Evolutionary conservation across 148 eudicot genomes (phyloP).

Genomic region (Gaultheria prostrata): DNA sequence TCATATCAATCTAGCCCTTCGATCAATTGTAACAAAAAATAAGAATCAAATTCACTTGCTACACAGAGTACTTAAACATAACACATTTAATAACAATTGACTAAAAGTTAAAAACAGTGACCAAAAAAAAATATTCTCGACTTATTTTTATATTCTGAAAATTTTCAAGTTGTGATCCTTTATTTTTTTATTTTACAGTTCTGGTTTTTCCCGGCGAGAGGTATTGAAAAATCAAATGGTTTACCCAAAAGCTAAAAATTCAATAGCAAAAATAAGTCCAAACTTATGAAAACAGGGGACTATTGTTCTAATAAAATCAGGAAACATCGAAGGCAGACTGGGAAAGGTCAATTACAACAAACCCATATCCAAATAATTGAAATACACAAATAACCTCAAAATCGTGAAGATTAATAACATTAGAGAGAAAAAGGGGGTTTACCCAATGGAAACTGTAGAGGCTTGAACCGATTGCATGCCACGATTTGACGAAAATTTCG

Average conservation of each 20-base stretch:
- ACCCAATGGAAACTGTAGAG: constrained; percentile 37
- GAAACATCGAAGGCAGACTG: not conserved
- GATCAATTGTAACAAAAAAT: not conserved
- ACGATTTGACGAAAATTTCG: constrained; percentile 17
- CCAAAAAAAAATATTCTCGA: not conserved
- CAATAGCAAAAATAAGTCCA: not conserved
- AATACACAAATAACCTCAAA: not conserved
- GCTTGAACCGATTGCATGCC: constrained; percentile 31
- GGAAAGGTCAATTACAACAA: not conserved
- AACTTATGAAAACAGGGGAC: not conserved
- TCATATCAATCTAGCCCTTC: not conserved
- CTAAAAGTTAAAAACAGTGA: not conserved
- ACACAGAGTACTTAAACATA: not conserved
- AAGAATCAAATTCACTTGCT: not conserved
- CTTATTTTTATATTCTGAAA: not conserved
- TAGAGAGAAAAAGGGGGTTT: not conserved
- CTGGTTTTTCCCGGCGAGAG: no score
- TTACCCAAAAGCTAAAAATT: not conserved
- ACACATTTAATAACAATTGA: not conserved
- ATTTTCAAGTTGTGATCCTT: not conserved
- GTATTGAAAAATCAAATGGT: no score
- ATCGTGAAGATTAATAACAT: not conserved
- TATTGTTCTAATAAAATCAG: not conserved
- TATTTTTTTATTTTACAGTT: not conserved
- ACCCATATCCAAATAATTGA: not conserved